phyloP scores from a whole-genome alignment of 148 eudicot species.

The Vaccinium vitisidaea region DNA sequence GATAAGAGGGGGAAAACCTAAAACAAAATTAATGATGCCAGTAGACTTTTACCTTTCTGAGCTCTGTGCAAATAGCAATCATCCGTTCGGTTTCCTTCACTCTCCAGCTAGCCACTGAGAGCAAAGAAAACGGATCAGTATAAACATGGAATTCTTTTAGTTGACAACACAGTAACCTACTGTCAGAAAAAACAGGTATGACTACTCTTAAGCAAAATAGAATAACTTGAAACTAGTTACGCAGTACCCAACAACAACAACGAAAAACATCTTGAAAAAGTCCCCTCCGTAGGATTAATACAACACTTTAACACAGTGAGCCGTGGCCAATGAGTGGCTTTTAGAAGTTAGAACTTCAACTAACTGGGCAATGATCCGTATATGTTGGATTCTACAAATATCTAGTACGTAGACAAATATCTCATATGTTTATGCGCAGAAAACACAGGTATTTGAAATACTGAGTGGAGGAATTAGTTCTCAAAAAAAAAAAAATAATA shows the following conservation, averaged over 20 bases:
- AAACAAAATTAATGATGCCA: background rate
- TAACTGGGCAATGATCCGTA: background rate
- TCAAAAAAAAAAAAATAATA: background rate
- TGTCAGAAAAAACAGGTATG: background rate
- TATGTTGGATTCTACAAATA: background rate
- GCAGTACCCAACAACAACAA: background rate
- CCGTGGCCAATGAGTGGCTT: background rate
- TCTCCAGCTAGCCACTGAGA: conserved; percentile 98
- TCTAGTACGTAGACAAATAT: background rate
- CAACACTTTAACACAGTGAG: background rate
- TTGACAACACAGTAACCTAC: background rate
- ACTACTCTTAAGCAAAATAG: background rate
- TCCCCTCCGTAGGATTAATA: background rate
- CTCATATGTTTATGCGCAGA: background rate
- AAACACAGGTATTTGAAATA: background rate
- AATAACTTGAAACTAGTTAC: background rate
- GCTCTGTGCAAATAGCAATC: conserved; percentile 99
- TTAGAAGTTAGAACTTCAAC: background rate
- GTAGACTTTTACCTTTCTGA: conserved; percentile 66
- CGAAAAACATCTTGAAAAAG: background rate
- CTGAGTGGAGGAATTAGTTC: background rate
- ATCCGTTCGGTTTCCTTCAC: conserved; percentile 98
- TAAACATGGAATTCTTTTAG: background rate
- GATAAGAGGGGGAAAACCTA: background rate
- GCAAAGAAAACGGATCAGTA: conserved; percentile 5